These are phyloP conservation scores for Blattamonas nauphoetae DNA, from an alignment of 78 protist species.

Conservation along the genomic window DNA sequence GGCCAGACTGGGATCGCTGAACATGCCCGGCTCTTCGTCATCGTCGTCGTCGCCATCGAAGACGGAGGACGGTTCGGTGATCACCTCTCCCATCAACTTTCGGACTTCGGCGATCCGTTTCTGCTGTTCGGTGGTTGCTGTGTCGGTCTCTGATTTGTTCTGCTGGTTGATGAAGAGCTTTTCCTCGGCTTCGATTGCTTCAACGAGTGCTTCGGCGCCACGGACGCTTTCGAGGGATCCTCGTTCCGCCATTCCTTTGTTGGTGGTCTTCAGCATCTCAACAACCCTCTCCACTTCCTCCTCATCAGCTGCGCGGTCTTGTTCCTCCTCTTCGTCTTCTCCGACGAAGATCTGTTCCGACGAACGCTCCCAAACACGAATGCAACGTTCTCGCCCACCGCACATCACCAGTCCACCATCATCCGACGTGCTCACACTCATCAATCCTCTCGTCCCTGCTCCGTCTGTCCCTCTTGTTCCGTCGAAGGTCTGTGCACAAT, in stretches of 20 bases:
- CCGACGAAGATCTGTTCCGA: constrained; percentile 64
- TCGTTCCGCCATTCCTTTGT: constrained; percentile 12
- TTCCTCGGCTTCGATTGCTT: background rate
- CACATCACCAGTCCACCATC: background rate
- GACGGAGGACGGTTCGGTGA: too few species aligned
- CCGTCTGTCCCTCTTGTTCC: too few species aligned
- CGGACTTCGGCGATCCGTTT: too few species aligned
- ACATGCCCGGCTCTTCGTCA: too few species aligned
- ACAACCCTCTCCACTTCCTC: background rate
- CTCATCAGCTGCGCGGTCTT: constrained; percentile 39
- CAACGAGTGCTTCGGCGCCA: constrained; percentile 14
- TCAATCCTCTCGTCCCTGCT: constrained; percentile 60
- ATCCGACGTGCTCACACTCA: constrained; percentile 33
- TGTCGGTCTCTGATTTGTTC: background rate
- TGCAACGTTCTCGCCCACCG: constrained; percentile 52
- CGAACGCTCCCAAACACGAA: constrained; percentile 64
- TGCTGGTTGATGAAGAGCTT: background rate
- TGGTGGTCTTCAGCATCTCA: constrained; percentile 54
- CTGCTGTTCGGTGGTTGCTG: background rate
- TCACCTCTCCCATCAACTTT: too few species aligned
- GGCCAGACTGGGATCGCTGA: too few species aligned
- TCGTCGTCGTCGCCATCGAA: too few species aligned
- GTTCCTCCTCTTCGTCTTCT: constrained; percentile 54
- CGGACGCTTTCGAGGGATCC: background rate
- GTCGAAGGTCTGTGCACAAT: constrained; percentile 43